phyloP scores from a whole-genome alignment of 1,284 basidiomycete species.

The Vanrija pseudolonga region DNA sequence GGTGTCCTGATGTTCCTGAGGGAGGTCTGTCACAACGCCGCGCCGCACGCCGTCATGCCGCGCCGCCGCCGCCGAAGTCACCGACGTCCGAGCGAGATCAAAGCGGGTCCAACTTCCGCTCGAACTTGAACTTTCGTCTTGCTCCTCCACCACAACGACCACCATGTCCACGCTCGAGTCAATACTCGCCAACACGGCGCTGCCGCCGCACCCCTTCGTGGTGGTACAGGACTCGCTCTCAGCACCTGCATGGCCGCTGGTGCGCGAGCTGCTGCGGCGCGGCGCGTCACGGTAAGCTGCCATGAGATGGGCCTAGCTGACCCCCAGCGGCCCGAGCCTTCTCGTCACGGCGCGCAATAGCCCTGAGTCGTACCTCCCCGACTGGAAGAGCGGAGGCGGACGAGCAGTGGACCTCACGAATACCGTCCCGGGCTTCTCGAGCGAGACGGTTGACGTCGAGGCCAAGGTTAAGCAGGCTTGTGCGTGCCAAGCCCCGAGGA shows the following conservation, averaged over 20 bases:
- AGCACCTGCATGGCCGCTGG: slow-evolving; percentile 4
- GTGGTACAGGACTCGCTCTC: slow-evolving; percentile 22
- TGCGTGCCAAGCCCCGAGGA: slow-evolving; percentile 9
- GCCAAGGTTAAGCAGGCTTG: slow-evolving; percentile 17
- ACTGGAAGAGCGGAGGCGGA: not conserved
- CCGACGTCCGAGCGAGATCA: not conserved
- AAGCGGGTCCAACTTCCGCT: too few species aligned
- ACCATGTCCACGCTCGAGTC: slow-evolving; percentile 21
- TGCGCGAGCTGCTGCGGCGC: slow-evolving; percentile 4
- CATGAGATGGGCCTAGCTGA: slow-evolving; percentile 5
- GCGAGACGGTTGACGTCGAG: slow-evolving; percentile 5
- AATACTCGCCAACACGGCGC: slow-evolving; percentile 32
- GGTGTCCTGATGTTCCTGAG: too few species aligned
- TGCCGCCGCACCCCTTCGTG: slow-evolving; percentile 40
- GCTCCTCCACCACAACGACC: not conserved
- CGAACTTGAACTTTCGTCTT: too few species aligned
- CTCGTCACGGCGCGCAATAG: slow-evolving; percentile 21
- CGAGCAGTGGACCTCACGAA: slow-evolving; percentile 6
- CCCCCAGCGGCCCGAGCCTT: slow-evolving; percentile 6
- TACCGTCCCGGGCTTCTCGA: slow-evolving; percentile 6
- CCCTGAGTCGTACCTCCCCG: slow-evolving; percentile 8
- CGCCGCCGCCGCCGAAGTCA: too few species aligned
- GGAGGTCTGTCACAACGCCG: too few species aligned
- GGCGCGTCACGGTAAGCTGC: slow-evolving; percentile 2
- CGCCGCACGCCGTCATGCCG: too few species aligned